phyloP scores from a whole-genome alignment of 257 asterid species.

The Paraleonurus japonicus region DNA sequence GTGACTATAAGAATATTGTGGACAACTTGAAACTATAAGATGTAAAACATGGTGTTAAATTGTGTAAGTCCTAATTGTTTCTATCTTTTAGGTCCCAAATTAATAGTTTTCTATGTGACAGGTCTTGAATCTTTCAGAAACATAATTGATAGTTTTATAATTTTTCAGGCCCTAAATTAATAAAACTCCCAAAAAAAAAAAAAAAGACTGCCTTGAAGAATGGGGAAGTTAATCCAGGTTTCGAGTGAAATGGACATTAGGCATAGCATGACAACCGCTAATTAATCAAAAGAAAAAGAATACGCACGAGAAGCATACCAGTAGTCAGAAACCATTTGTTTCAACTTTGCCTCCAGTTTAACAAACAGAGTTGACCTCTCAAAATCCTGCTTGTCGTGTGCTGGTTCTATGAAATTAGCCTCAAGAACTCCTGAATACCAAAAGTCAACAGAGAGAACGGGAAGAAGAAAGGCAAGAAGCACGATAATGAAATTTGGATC shows the following conservation, averaged over 20 bases:
- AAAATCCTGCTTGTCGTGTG: slow-evolving; percentile 97
- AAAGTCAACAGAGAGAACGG: slow-evolving; percentile 24
- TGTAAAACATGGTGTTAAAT: too few relatives aligned
- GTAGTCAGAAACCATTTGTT: slow-evolving; percentile 76
- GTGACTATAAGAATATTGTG: too few relatives aligned
- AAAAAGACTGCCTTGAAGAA: background rate
- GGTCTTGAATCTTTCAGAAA: too few relatives aligned
- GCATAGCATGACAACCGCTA: background rate
- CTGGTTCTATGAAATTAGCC: slow-evolving; percentile 94
- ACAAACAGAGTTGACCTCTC: slow-evolving; percentile 71
- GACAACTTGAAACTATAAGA: too few relatives aligned
- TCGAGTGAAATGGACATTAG: slow-evolving; percentile 13
- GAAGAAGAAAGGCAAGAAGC: slow-evolving; percentile 3
- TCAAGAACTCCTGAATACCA: slow-evolving; percentile 75
- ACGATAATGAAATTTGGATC: slow-evolving; percentile 19
- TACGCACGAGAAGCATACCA: slow-evolving; percentile 51
- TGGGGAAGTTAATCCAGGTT: slow-evolving; percentile 3
- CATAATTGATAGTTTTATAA: too few relatives aligned
- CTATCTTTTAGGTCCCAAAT: too few relatives aligned
- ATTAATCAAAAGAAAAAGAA: background rate
- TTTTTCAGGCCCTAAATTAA: too few relatives aligned
- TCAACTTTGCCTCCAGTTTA: slow-evolving; percentile 74
- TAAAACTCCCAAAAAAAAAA: too few relatives aligned
- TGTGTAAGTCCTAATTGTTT: too few relatives aligned
- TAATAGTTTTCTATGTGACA: too few relatives aligned